These are phyloP conservation scores for Cystobasidium pallidum DNA, from an alignment of 1,284 basidiomycete genomes.

Conservation along the genomic window DNA sequence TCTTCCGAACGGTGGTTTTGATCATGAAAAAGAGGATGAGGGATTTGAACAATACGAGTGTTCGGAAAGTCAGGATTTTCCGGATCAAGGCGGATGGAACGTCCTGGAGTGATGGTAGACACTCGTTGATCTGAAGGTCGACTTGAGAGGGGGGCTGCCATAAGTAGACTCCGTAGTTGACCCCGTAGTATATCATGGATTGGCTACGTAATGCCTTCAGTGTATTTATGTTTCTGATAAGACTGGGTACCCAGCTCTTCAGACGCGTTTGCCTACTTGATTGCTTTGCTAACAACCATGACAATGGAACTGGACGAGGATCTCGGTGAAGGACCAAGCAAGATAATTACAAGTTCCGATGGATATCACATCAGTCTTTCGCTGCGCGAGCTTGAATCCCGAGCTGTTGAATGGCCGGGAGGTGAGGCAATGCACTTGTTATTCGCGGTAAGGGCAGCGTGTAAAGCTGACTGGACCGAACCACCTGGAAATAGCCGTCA, in stretches of 20 bases:
- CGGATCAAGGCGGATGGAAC: slow-evolving; percentile 4
- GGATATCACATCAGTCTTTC: neutral
- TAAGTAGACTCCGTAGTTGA: too few relatives aligned
- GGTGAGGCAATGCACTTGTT: neutral
- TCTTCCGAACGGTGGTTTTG: neutral
- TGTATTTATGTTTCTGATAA: too few relatives aligned
- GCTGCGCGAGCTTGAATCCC: neutral
- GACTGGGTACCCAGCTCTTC: too few relatives aligned
- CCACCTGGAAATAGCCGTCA: slow-evolving; percentile 23
- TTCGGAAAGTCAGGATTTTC: neutral
- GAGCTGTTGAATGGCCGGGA: slow-evolving; percentile 30
- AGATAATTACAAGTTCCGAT: neutral
- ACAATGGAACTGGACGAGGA: slow-evolving; percentile 12
- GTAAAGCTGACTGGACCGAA: neutral
- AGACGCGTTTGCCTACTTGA: neutral
- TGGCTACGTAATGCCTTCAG: too few relatives aligned
- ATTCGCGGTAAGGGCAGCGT: neutral
- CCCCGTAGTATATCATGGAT: too few relatives aligned
- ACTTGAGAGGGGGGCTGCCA: too few relatives aligned
- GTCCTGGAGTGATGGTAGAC: neutral
- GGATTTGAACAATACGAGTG: neutral
- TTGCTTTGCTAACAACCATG: neutral
- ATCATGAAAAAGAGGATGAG: neutral
- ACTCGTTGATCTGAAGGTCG: neutral
- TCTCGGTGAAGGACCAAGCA: slow-evolving; percentile 5